Base-by-base conservation (phyloP, 164 flowering plant species). In the Cinnamomum chago region DNA sequence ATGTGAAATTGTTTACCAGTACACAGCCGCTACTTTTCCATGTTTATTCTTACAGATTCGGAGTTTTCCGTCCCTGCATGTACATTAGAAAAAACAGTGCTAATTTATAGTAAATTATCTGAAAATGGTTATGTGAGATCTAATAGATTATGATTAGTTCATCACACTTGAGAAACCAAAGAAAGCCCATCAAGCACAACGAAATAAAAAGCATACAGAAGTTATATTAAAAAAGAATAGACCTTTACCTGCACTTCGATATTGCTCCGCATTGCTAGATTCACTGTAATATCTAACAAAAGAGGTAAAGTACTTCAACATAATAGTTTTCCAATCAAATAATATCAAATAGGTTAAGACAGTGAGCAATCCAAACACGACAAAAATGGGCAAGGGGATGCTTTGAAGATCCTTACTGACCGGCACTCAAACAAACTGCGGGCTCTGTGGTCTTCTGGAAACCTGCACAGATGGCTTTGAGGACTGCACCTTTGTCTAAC, bases 381-480 rank as follows among this genome's bases (percentile, higher is more conserved):
- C 24, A 65, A 58, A 0, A n/a, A 73, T 33, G 30, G 40, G 68
- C 22, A 47, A 55, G 62, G 25, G 70, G 22, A 69, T 10, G 50
- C 14, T 52, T 24, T 64, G 22, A 67, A 52, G 15, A 33, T 58
- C 67, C 35, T 12, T 5, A 24, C 70, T 81, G 50, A 92, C 99
- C 99, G 75, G 81, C 87, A 72, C 76, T 89, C 80, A 95, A 82
- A 82, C 99, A 95, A 74, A 89, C 84, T 9, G 94, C 80, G 33
- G 99, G 99, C 71, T 95, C 97, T 5, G 97, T 95, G 22, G 95
- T 88, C 85, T 95, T 97, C 76, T 87, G 85, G 73, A 93, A 95
- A 79, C 98, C 98, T 1, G 99, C 72, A 83, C 99, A 95, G 71
- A 95, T 92, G 77, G 97, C 98, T 76, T 90, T 93, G 70, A 95